phyloP scores from a whole-genome alignment of 768 basidiomycete species.

The Phaeolepiota aurea region DNA sequence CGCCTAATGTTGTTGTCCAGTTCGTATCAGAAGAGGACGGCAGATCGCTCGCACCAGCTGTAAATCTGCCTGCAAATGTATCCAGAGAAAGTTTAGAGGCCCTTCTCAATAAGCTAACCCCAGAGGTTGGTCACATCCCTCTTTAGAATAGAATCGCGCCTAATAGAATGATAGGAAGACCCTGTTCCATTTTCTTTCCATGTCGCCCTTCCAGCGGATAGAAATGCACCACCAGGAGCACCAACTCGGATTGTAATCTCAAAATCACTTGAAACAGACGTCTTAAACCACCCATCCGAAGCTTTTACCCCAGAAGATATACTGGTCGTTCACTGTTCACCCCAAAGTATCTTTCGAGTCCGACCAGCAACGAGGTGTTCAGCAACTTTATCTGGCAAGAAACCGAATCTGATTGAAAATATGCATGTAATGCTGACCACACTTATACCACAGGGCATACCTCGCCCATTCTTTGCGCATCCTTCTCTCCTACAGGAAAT shows the following conservation, averaged over 20 bases:
- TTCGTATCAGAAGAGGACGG: constrained; percentile 90
- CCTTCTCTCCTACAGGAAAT: constrained; percentile 90
- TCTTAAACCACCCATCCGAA: constrained; percentile 64
- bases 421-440: constrained; percentile 5
- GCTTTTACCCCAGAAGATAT: constrained; percentile 81
- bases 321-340: constrained; percentile 82
- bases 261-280: constrained; percentile 76
- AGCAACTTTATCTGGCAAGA: constrained; percentile 76
- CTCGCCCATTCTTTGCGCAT: constrained; percentile 89
- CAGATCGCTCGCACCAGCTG: constrained; percentile 70
- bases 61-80: constrained; percentile 85
- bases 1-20: constrained; percentile 78
- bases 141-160: no score
- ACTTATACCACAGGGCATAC: constrained; percentile 57
- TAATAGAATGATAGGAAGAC: constrained; percentile 82
- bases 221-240: constrained; percentile 34
- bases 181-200: constrained; percentile 91
- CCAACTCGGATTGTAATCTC: constrained; percentile 79
- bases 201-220: constrained; percentile 59
- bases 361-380: constrained; percentile 92
- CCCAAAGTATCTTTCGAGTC: constrained; percentile 93
- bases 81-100: constrained; percentile 76
- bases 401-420: constrained; percentile 2
- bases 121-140: constrained; percentile 48
- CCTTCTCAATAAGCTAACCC: constrained; percentile 81